Evolutionary conservation across 116 monocot genomes (phyloP), one percentile per base, ranked within the genome.

Genomic region (Posidonia oceanica): DNA sequence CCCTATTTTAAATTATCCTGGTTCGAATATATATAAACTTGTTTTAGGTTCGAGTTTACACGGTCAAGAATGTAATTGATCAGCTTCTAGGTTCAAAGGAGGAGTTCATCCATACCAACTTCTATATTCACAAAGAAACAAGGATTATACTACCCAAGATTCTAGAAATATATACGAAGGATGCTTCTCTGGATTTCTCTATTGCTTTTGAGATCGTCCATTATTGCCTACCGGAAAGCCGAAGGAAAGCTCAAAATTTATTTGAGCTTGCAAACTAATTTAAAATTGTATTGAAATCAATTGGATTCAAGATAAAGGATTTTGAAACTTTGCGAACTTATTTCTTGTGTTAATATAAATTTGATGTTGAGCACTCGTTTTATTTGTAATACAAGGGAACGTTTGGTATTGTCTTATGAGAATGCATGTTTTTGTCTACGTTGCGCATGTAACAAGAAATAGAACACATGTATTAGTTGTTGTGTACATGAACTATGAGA

Each of bases 81-180:
- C 86, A 93, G 69, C 78, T 98, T 13, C 80, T 93, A 83, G 39
- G 72, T 37, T 83, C 93, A 2, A 98, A 84, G 72, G 84, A 82
- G 69, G 98, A 98, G 55, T 93, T 83, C 76, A 85, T 98, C 56
- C 80, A 89, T n/a, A 87, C 87, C 1, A 85, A 80, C 15, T 75
- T 92, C 7, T 82, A 72, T 16, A 77, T 98, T 22, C 75, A 75
- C 73, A 85, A 84, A 23, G 84, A 89, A 65, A 75, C 81, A 53
- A 92, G 82, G 65, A 72, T 98, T 54, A 71, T 85, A 59, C 80
- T 98, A 39, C 98, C 98, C 0, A 98, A 84, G 77, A 39, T 98
- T 23, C 61, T 97, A 10, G 83, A 89, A 17, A 72, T 73, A 20
- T 97, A 89, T 39, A 74, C 87, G 0, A 93, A 87, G 23, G 92